Evolutionary conservation across 768 basidiomycete species (phyloP).

Genomic region (Russula emetica): DNA sequence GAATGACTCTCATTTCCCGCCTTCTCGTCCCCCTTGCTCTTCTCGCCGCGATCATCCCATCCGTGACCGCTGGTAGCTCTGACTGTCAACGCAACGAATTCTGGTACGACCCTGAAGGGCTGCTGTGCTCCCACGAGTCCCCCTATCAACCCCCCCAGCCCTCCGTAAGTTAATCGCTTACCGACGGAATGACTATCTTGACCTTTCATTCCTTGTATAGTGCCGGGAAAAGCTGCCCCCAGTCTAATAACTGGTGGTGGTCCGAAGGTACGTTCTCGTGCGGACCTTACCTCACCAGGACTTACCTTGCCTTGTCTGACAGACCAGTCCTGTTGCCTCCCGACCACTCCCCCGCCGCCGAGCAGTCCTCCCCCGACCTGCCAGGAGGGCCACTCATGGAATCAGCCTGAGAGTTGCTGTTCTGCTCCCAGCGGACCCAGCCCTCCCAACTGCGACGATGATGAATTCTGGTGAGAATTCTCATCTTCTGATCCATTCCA

Average conservation of each 20-base stretch:
- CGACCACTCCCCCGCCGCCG: slow-evolving; percentile 23
- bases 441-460: slow-evolving; percentile 13
- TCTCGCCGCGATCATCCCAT: slow-evolving; percentile 18
- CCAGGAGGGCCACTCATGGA: slow-evolving; percentile 24
- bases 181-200: neutral
- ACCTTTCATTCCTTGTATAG: neutral
- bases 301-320: neutral
- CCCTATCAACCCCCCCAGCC: slow-evolving; percentile 37
- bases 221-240: slow-evolving; percentile 18
- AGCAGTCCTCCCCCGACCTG: slow-evolving; percentile 17
- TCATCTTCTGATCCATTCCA: neutral
- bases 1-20: slow-evolving; percentile 37
- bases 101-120: slow-evolving; percentile 19
- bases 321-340: slow-evolving; percentile 27
- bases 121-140: slow-evolving; percentile 30
- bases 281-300: neutral
- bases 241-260: slow-evolving; percentile 16
- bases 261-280: slow-evolving; percentile 2
- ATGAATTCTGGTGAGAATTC: slow-evolving; percentile 36
- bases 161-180: slow-evolving; percentile 33
- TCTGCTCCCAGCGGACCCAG: neutral
- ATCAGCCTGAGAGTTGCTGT: slow-evolving; percentile 9
- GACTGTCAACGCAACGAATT: slow-evolving; percentile 31
- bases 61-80: slow-evolving; percentile 32
- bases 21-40: neutral